These are phyloP conservation scores for Pulveroboletus ravenelii DNA, from an alignment of 768 basidiomycete genomes.

Conservation along the genomic window DNA sequence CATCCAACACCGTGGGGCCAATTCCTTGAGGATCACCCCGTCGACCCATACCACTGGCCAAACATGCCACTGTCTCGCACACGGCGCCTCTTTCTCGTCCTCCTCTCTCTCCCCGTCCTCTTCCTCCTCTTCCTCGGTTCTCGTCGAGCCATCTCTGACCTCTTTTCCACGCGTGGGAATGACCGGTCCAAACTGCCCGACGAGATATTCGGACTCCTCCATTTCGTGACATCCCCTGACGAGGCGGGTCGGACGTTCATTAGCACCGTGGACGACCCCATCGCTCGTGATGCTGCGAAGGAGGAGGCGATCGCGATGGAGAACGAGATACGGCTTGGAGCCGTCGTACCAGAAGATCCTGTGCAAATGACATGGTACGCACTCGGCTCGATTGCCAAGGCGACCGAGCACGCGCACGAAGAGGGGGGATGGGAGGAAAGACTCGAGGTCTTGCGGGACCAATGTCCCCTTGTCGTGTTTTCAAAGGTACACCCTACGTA, in stretches of 20 bases:
- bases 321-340: constrained; percentile 8
- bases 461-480: constrained; percentile 70
- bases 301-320: background rate
- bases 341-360: constrained; percentile 44
- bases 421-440: constrained; percentile 32
- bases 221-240: constrained; percentile 49
- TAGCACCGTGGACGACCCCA: constrained; percentile 15
- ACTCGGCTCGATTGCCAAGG: constrained; percentile 30
- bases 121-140: constrained; percentile 38
- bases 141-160: constrained; percentile 28
- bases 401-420: constrained; percentile 3
- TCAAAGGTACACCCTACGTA: constrained; percentile 54
- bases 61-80: constrained; percentile 32
- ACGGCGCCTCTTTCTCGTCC: constrained; percentile 41
- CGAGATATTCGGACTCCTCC: constrained; percentile 70
- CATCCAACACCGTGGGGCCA: no score
- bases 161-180: constrained; percentile 36
- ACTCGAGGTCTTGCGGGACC: constrained; percentile 37
- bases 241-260: constrained; percentile 17
- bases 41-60: no score
- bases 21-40: no score
- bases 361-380: constrained; percentile 54
- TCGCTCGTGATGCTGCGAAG: background rate
- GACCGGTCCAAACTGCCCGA: constrained; percentile 35
- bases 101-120: constrained; percentile 33